A percentile compares a stretch with the other conserved stretches of the same genome.
These are phyloP conservation scores for Arthroderma uncinatum DNA, from an alignment of 2,329 filamentous ascomycete species.

Conservation along the genomic window DNA sequence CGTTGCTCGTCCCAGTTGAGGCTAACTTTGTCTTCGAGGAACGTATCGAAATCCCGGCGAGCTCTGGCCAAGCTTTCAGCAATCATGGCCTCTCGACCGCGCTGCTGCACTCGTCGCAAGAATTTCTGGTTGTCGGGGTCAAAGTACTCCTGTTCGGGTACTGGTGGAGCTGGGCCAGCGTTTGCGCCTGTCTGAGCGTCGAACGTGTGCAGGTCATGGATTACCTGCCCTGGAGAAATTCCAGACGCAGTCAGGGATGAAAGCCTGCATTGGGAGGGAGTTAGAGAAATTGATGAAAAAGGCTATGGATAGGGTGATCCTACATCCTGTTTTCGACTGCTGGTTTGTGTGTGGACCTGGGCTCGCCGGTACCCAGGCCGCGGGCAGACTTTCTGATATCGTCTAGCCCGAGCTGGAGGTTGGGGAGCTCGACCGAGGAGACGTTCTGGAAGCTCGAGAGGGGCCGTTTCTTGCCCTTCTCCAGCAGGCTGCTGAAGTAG, in stretches of 20 bases:
- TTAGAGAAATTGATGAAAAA: background rate
- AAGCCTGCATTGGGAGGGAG: conserved; percentile 46
- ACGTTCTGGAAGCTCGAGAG: conserved; percentile 42
- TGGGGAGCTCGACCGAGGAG: conserved; percentile 66
- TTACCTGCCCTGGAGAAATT: conserved; percentile 72
- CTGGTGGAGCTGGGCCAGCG: conserved; percentile 9
- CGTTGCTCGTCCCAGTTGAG: conserved; percentile 94
- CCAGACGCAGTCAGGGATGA: conserved; percentile 90
- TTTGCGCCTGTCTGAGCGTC: conserved; percentile 46
- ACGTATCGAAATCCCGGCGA: conserved; percentile 81
- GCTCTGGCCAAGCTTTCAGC: conserved; percentile 82
- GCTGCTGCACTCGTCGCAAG: conserved; percentile 73
- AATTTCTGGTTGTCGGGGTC: conserved; percentile 57
- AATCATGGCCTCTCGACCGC: conserved; percentile 84
- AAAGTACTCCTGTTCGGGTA: conserved; percentile 29
- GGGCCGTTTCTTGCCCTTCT: conserved; percentile 56
- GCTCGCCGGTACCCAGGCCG: conserved; percentile 59
- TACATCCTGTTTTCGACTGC: conserved; percentile 43
- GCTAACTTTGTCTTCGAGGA: conserved; percentile 86
- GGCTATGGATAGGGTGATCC: background rate
- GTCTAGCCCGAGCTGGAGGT: conserved; percentile 78
- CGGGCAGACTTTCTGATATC: conserved; percentile 69
- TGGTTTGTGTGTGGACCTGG: conserved; percentile 36
- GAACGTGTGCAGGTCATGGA: conserved; percentile 78
- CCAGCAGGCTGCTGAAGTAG: conserved; percentile 54